Evolutionary conservation across 768 basidiomycete genomes (phyloP).

Genomic region (Tulasnella sp.): DNA sequence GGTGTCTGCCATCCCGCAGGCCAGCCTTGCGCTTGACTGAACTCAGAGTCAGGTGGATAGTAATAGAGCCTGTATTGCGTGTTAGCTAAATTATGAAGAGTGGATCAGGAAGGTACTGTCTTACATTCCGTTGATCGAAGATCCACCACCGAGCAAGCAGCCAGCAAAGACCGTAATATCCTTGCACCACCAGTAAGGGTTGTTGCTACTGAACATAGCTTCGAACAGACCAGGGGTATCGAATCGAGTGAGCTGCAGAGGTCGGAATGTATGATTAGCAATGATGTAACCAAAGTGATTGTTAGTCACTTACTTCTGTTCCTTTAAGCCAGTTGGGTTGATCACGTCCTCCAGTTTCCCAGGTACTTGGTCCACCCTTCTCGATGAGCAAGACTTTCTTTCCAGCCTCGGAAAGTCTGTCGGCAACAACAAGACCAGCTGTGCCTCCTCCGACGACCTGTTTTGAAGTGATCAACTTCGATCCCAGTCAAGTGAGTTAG

Average conservation of each 20-base stretch:
- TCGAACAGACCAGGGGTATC: constrained; percentile 54
- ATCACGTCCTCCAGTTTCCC: constrained; percentile 46
- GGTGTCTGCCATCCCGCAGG: constrained; percentile 44
- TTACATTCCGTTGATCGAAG: constrained; percentile 40
- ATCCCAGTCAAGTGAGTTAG: no score
- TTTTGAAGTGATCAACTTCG: neutral
- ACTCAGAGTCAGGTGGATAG: constrained; percentile 38
- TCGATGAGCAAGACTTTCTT: constrained; percentile 52
- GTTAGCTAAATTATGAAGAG: neutral
- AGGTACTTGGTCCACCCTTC: constrained; percentile 49
- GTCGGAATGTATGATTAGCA: neutral
- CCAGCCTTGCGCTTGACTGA: constrained; percentile 39
- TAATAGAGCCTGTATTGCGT: constrained; percentile 31
- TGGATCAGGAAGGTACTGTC: neutral
- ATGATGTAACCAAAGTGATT: neutral
- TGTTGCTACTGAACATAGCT: constrained; percentile 46
- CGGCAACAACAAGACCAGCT: constrained; percentile 45
- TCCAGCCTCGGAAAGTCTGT: constrained; percentile 40
- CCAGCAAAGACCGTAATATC: constrained; percentile 52
- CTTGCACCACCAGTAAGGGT: constrained; percentile 53
- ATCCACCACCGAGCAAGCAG: constrained; percentile 50
- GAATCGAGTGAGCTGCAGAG: constrained; percentile 44
- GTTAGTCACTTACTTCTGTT: constrained; percentile 11
- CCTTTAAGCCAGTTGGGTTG: constrained; percentile 27
- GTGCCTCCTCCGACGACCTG: constrained; percentile 39